Evolutionary conservation across 2,329 filamentous ascomycete species (phyloP), one percentile per base, ranked within the genome.

Genomic region (Dothidotthia symphoricarpi): DNA sequence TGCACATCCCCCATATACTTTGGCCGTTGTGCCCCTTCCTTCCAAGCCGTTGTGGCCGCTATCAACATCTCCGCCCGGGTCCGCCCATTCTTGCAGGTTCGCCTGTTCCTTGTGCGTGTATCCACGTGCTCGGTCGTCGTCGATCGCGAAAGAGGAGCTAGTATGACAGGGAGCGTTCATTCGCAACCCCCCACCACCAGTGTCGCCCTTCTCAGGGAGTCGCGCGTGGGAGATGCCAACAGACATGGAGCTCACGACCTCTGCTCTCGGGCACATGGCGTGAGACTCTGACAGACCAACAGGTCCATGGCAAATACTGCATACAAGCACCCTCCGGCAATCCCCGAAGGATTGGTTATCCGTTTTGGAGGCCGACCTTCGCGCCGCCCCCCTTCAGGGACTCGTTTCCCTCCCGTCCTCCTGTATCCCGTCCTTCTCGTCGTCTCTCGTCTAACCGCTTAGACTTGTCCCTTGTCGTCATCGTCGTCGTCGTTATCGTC

Each of bases 221-320:
- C 42, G 39, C 32, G 47, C 36, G 57, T 49, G 55, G 55, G 57
- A 56, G 57, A 61, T 42, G 53, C 53, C 57, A 53, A 47, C 44
- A 49, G 59, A 51, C 45, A 53, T 59, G 27, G 50, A 55, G 47
- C 28, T 24, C 28, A 28, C 24, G 19, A 24, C 16, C 28, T 28
- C 17, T 37, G 34, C 41, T 39, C 28, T 29, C 15, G 16, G 29
- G 46, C 17, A 30, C 28, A 16, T 16, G 30, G 28, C 15, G 34
- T 31, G 28, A 24, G 28, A 22, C 47, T 55, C 49, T 52, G 52
- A 56, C 26, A 62, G 57, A 41, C 50, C 51, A 43, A 31, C 45
- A 51, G 55, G 53, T 43, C 55, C 58, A 17, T 60, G 57, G 57
- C 52, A 53, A 24, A 31, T 5, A 31, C 15, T 45, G 46, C 49